A percentile compares a stretch with the other conserved stretches of the same genome.
Conservation (phyloP, 345 rosid species). For the Theobroma cacao region DNA sequence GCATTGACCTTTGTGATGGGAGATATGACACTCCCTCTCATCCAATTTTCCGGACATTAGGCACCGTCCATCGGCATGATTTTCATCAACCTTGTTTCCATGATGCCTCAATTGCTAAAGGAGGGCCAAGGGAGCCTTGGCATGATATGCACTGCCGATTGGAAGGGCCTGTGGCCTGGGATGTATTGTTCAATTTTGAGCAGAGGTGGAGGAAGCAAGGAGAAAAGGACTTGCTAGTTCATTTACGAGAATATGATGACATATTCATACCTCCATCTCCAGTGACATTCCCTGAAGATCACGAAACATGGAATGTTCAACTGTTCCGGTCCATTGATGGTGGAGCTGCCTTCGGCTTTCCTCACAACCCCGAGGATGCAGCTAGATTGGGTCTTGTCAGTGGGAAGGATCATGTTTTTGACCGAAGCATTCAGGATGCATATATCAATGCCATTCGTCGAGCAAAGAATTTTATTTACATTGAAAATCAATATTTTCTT, state of each 20-base stretch:
- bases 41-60: constrained; percentile 12
- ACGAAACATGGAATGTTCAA: constrained; percentile 10
- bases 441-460: constrained; percentile 15
- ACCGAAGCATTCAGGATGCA: constrained; percentile 20
- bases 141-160: constrained; percentile 6
- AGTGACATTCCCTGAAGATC: not conserved
- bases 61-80: constrained; percentile 13
- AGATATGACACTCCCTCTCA: constrained; percentile 46
- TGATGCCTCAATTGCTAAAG: constrained; percentile 1
- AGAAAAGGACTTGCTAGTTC: not conserved
- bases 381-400: constrained; percentile 5
- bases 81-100: constrained; percentile 7
- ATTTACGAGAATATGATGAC: not conserved
- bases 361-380: not conserved
- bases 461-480: constrained; percentile 12
- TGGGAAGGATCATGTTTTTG: constrained; percentile 7
- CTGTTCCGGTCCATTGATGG: constrained; percentile 13
- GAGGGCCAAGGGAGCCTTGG: constrained; percentile 23
- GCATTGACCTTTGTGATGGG: constrained; percentile 58
- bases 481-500: constrained; percentile 9
- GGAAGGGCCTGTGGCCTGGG: constrained; percentile 9
- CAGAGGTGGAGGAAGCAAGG: constrained; percentile 14
- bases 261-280: not conserved
- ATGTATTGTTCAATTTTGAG: constrained; percentile 18
- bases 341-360: constrained; percentile 7